Conservation (phyloP, 805 yeast genomes). For the Hanseniaspora pseudoguilliermondii region DNA sequence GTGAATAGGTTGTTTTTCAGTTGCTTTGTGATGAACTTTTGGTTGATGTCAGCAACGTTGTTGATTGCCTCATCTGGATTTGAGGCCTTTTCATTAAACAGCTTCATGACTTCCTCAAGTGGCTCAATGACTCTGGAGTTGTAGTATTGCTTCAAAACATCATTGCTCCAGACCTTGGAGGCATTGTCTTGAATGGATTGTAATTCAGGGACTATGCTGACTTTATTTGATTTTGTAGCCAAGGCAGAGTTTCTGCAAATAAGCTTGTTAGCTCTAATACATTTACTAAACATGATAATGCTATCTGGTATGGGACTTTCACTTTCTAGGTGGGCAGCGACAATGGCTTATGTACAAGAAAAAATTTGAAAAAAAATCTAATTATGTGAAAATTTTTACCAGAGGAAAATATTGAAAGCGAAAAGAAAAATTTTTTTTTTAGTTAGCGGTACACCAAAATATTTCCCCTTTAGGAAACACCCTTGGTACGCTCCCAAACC, state of each 20-base stretch:
- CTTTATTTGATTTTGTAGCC: not conserved
- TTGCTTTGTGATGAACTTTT: not conserved
- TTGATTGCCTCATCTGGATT: not conserved
- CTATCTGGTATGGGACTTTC: not conserved
- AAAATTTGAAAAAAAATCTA: no score
- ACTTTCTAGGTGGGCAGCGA: no score
- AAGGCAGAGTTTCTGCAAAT: not conserved
- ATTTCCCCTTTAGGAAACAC: no score
- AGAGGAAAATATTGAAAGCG: no score
- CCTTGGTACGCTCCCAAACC: no score
- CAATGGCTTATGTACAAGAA: no score
- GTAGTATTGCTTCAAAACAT: not conserved
- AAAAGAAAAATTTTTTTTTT: not conserved
- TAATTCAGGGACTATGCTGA: not conserved
- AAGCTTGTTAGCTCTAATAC: not conserved
- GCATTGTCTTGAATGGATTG: not conserved
- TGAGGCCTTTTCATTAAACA: not conserved
- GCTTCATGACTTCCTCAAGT: not conserved
- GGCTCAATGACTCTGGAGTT: slow-evolving; percentile 1
- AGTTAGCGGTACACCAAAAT: no score
- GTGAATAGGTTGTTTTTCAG: not conserved
- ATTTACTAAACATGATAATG: not conserved
- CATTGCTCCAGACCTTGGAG: not conserved
- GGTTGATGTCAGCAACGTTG: not conserved
- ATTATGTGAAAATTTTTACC: no score